phyloP scores from a whole-genome alignment of 164 flowering plant species.

The Vitis cinerea region DNA sequence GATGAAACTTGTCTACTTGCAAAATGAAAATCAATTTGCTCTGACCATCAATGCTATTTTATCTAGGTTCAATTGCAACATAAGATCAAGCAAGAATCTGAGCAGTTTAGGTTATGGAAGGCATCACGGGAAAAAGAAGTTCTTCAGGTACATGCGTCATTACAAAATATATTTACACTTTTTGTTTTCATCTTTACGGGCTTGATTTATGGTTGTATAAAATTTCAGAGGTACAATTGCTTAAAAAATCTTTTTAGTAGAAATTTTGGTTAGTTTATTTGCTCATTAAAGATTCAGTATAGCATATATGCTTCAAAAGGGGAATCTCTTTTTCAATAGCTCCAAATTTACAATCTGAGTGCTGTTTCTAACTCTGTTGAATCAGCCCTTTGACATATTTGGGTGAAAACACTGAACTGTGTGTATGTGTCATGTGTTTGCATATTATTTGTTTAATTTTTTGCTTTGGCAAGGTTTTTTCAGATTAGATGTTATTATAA shows the following conservation, averaged over 20 bases:
- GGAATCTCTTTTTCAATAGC: neutral
- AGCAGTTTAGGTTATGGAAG: constrained; percentile 93
- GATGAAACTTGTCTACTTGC: neutral
- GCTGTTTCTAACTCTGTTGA: too few relatives aligned
- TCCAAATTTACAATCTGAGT: too few relatives aligned
- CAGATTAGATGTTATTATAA: neutral
- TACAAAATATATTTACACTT: neutral
- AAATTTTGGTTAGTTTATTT: too few relatives aligned
- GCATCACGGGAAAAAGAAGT: constrained; percentile 95
- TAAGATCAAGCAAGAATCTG: constrained; percentile 97
- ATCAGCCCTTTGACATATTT: too few relatives aligned
- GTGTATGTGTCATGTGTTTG: neutral
- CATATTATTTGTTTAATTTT: neutral
- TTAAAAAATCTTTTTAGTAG: too few relatives aligned
- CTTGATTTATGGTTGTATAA: too few relatives aligned
- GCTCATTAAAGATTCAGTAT: too few relatives aligned
- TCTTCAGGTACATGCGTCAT: constrained; percentile 67
- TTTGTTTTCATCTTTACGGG: neutral
- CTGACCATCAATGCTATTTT: neutral
- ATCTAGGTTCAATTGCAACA: constrained; percentile 93
- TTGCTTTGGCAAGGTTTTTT: neutral
- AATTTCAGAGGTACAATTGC: neutral
- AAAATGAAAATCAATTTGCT: neutral
- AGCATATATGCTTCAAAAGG: too few relatives aligned
- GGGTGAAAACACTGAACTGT: neutral